A percentile compares a stretch with the other conserved stretches of the same genome.
phyloP scores from a whole-genome alignment of 352 stramenopile species.

The Elongisporangium undulatum region DNA sequence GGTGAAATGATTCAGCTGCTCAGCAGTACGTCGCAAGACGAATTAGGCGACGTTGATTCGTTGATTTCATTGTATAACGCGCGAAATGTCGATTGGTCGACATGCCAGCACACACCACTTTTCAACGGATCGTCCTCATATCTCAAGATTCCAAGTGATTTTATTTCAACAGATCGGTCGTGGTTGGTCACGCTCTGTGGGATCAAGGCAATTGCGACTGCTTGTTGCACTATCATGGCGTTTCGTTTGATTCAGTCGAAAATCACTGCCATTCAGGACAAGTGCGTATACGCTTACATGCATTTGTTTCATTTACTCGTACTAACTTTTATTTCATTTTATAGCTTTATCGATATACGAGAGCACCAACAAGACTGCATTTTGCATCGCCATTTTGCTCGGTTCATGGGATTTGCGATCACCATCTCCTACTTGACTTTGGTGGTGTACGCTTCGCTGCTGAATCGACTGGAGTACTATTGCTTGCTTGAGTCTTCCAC shows the following conservation, averaged over 20 bases:
- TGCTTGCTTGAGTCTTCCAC: conserved; percentile 28
- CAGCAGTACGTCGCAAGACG: conserved; percentile 18
- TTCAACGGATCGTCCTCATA: conserved; percentile 15
- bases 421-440: conserved; percentile 44
- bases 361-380: conserved; percentile 59
- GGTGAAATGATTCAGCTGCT: conserved; percentile 40
- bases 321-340: conserved; percentile 3
- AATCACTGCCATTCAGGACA: conserved; percentile 55
- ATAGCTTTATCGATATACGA: conserved; percentile 63
- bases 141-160: conserved; percentile 25
- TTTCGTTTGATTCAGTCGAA: conserved; percentile 48
- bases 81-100: conserved; percentile 20
- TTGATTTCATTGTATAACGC: conserved; percentile 31
- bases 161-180: conserved; percentile 36
- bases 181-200: conserved; percentile 41
- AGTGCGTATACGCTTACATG: conserved; percentile 26
- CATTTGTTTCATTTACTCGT: not conserved
- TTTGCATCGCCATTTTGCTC: conserved; percentile 28
- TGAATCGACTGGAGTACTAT: conserved; percentile 54
- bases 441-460: conserved; percentile 47
- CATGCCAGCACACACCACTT: conserved; percentile 10
- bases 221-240: conserved; percentile 20
- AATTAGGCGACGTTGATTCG: conserved; percentile 17
- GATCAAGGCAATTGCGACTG: conserved; percentile 31
- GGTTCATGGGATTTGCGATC: conserved; percentile 32